These are phyloP conservation scores for Mallotus repandus DNA, from an alignment of 441 rosid genomes.

Conservation along the genomic window DNA sequence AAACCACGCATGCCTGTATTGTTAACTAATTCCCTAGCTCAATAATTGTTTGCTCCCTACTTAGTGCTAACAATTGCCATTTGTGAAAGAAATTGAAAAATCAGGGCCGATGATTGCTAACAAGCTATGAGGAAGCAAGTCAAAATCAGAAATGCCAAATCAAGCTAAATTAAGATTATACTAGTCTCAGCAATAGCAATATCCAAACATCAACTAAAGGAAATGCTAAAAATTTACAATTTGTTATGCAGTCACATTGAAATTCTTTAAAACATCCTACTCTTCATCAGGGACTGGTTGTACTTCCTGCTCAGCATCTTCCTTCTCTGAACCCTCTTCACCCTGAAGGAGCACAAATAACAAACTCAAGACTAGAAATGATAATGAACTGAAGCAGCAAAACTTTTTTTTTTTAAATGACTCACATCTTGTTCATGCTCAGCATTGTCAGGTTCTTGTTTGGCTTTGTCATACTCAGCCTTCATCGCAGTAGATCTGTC, in stretches of 20 bases:
- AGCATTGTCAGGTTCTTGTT: constrained; percentile 36
- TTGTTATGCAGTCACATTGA: constrained; percentile 1
- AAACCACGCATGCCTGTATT: too few species aligned
- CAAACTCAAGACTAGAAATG: neutral
- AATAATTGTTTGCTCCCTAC: too few species aligned
- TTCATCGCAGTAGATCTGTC: constrained; percentile 78
- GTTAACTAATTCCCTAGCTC: too few species aligned
- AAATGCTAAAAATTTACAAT: constrained; percentile 37
- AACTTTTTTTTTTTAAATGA: neutral
- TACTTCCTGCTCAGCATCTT: constrained; percentile 21
- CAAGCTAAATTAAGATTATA: neutral
- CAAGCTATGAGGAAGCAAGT: neutral
- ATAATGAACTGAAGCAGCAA: neutral
- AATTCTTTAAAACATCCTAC: neutral
- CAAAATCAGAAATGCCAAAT: neutral
- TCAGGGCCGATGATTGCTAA: constrained; percentile 1
- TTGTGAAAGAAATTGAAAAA: neutral
- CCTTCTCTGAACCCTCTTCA: constrained; percentile 38
- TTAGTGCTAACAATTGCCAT: neutral
- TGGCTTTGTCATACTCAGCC: constrained; percentile 53
- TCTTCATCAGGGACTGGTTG: constrained; percentile 23
- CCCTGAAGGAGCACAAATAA: constrained; percentile 32
- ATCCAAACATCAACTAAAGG: neutral
- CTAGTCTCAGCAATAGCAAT: neutral
- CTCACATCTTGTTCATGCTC: constrained; percentile 44